These are phyloP conservation scores for Candida insectalens DNA, from an alignment of 805 yeast species.

Conservation along the genomic window DNA sequence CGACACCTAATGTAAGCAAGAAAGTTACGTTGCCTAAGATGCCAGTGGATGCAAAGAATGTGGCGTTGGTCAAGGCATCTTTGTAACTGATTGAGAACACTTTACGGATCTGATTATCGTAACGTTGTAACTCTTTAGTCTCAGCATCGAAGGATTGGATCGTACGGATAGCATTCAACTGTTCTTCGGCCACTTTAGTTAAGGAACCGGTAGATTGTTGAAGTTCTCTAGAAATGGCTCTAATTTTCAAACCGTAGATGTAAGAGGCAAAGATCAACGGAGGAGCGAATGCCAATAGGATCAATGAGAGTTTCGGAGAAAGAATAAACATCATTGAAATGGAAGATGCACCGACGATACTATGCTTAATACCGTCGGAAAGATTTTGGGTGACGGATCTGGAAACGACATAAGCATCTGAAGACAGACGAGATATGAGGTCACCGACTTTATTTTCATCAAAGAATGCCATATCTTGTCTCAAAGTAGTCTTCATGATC, in stretches of 20 bases:
- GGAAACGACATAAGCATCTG: constrained; percentile 85
- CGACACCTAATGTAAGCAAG: constrained; percentile 65
- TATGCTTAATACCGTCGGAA: constrained; percentile 81
- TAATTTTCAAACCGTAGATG: constrained; percentile 72
- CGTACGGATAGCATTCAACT: constrained; percentile 73
- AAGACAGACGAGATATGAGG: constrained; percentile 74
- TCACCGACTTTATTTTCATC: constrained; percentile 92
- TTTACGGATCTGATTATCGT: constrained; percentile 59
- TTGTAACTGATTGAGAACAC: constrained; percentile 63
- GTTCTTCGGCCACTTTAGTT: constrained; percentile 88
- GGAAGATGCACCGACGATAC: constrained; percentile 75
- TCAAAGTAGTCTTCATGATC: constrained; percentile 65
- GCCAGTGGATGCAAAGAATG: constrained; percentile 73
- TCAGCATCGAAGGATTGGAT: constrained; percentile 92
- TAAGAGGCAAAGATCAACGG: constrained; percentile 76
- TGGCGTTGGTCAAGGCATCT: constrained; percentile 75
- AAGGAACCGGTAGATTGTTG: constrained; percentile 82
- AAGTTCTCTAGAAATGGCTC: constrained; percentile 62
- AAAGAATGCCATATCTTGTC: constrained; percentile 83
- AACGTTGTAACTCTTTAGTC: constrained; percentile 62
- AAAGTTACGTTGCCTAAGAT: constrained; percentile 76
- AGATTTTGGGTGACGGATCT: constrained; percentile 80
- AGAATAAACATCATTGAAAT: constrained; percentile 86
- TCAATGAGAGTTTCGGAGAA: constrained; percentile 67
- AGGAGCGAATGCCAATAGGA: constrained; percentile 74